Evolutionary conservation across 1,284 basidiomycete species (phyloP), one percentile per base, ranked within the genome.

Genomic region (Chalciporus piperatoides): DNA sequence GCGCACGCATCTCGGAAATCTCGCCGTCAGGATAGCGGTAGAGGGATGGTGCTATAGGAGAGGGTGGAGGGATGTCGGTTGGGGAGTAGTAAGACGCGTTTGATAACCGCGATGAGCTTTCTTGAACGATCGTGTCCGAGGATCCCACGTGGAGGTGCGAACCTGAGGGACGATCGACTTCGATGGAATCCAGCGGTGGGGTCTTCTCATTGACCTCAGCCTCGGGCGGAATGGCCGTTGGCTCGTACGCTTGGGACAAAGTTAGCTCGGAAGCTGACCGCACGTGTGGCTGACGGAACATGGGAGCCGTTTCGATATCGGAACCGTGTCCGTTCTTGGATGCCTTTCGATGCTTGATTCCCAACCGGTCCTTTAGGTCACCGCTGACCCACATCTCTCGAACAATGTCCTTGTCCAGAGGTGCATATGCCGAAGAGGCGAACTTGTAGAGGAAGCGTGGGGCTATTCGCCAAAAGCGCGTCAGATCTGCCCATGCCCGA

Each of bases 321-420:
- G 56, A 58, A 6, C 25, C 35, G n/a, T 52, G 59, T 50, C 66
- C 69, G 41, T 69, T 69, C 49, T 73, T 75, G 59, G 63, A 78
- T 47, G 57, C 70, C 55, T 75, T 78, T 45, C 82, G 73, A 60
- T 82, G 84, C 39, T 71, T 67, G 48, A 95, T 78, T 0, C 92
- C 92, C 0, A 95, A 76, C 43, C 78, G 80, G 53, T 90, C 86
- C 64, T 95, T 94, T 48, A 95, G 75, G 60, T 92, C 82, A 4
- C 92, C 92, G 43, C 71, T 68, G 6, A 94, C 86, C 92, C 92
- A 95, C 75, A 83, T 86, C 69, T 97, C 93, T 17, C 93, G 83
- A 9, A 97, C 75, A 53, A 96, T 86, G 60, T 95, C 90, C 65
- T 81, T 84, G 72, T 93, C 90, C 14, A 84, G 72, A 4, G 91